Evolutionary conservation across 148 eudicot species (phyloP).

Genomic region (Arbutus unedo): DNA sequence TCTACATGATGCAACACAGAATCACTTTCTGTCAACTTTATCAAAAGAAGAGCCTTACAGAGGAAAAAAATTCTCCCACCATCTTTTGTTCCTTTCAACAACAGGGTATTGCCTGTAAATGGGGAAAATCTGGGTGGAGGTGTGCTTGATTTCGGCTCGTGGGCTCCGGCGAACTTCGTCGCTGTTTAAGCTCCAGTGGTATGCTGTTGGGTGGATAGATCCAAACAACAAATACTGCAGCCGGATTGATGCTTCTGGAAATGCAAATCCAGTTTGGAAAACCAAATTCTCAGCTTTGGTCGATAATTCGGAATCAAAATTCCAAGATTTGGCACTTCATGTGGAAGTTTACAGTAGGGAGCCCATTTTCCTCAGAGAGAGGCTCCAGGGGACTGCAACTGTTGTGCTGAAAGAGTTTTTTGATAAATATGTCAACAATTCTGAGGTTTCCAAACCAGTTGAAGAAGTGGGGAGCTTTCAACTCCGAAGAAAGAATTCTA

Average conservation of each 20-base stretch:
- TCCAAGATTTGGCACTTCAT: conserved; percentile 39
- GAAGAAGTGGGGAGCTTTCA: conserved; percentile 87
- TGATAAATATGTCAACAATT: conserved; percentile 32
- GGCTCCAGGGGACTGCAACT: conserved; percentile 59
- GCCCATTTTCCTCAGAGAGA: conserved; percentile 64
- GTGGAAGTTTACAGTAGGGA: conserved; percentile 85
- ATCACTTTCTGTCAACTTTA: conserved; percentile 27
- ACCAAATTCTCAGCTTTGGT: conserved; percentile 56
- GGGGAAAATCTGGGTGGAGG: conserved; percentile 64
- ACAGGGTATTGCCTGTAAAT: conserved; percentile 20
- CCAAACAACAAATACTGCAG: conserved; percentile 74
- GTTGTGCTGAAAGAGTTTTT: conserved; percentile 60
- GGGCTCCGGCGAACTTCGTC: conserved; percentile 55
- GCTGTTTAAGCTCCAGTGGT: conserved; percentile 78
- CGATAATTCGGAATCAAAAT: conserved; percentile 38
- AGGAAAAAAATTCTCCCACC: conserved; percentile 22
- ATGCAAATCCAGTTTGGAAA: conserved; percentile 68
- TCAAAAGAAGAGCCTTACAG: conserved; percentile 25
- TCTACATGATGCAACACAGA: conserved; percentile 25
- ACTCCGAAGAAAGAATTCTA: conserved; percentile 49
- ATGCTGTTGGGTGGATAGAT: conserved; percentile 83
- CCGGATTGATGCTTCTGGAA: conserved; percentile 63
- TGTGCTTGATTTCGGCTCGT: conserved; percentile 72
- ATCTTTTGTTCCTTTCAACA: conserved; percentile 18
- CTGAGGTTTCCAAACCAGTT: conserved; percentile 37